Percentiles rank a stretch among this genome's conserved stretches.
phyloP scores from a whole-genome alignment of 2,329 filamentous ascomycete genomes.

The Emmonsia crescens region DNA sequence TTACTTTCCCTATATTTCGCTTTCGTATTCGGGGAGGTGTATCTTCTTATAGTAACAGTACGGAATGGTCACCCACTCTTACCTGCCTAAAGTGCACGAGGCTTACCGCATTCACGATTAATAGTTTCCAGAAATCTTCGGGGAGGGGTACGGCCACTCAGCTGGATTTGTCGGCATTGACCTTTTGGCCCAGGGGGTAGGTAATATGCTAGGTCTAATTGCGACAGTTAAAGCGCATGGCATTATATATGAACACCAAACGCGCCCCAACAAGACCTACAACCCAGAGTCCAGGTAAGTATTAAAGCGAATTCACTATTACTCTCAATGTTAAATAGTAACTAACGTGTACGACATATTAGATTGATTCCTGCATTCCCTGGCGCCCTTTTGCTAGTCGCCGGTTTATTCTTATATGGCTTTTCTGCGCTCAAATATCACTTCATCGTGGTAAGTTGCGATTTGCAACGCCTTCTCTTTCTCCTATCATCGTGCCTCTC shows the following conservation, averaged over 20 bases:
- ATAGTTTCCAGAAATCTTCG: slow-evolving; percentile 3
- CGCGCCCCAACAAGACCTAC: background rate
- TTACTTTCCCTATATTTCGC: slow-evolving; percentile 3
- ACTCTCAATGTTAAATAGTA: background rate
- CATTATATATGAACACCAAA: background rate
- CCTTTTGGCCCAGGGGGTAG: slow-evolving; percentile 1
- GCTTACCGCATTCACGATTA: background rate
- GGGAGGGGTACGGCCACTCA: slow-evolving; percentile 2
- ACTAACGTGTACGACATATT: background rate
- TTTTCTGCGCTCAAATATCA: slow-evolving; percentile 1
- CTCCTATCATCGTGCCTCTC: background rate
- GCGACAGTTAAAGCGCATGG: background rate
- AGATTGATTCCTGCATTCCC: slow-evolving; percentile 2
- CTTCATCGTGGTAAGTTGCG: slow-evolving; percentile 3
- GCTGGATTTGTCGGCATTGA: slow-evolving; percentile 3
- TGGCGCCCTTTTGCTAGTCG: background rate
- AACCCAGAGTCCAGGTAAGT: slow-evolving; percentile 2
- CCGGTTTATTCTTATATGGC: slow-evolving; percentile 5
- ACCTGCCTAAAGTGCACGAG: background rate
- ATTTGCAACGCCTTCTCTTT: background rate
- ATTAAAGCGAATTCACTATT: background rate
- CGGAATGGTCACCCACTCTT: background rate
- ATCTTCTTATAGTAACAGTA: slow-evolving; percentile 4
- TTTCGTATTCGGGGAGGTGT: slow-evolving; percentile 4
- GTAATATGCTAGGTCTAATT: slow-evolving; percentile 1